Conservation (phyloP, 1,284 basidiomycete species). For the Sanghuangporus sanghuang region DNA sequence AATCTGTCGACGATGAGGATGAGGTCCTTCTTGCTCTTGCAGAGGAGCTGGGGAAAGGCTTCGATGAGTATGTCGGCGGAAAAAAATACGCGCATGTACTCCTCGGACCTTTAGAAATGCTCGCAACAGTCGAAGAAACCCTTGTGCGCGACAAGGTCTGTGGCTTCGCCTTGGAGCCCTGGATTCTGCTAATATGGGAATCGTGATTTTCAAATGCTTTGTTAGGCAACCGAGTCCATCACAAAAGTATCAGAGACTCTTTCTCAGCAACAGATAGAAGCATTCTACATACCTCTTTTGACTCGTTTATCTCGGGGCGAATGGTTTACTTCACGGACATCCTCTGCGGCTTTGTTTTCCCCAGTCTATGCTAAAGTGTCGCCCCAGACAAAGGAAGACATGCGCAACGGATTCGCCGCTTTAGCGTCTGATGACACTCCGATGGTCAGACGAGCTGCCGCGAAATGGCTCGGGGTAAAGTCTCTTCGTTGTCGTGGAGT, state of each 20-base stretch:
- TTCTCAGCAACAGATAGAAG: constrained; percentile 80
- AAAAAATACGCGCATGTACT: constrained; percentile 84
- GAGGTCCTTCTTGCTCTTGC: constrained; percentile 96
- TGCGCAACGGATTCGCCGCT: constrained; percentile 81
- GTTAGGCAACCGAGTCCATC: constrained; percentile 92
- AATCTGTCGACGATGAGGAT: constrained; percentile 98
- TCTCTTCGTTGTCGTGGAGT: constrained; percentile 28
- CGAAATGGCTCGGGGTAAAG: constrained; percentile 87
- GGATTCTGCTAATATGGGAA: neutral
- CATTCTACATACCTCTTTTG: constrained; percentile 89
- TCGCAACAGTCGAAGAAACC: constrained; percentile 97
- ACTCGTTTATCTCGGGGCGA: constrained; percentile 90
- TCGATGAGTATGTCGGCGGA: constrained; percentile 95
- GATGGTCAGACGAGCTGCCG: constrained; percentile 96
- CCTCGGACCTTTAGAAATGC: constrained; percentile 91
- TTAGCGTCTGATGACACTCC: constrained; percentile 95
- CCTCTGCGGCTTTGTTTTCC: constrained; percentile 91
- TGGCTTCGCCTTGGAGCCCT: constrained; percentile 4
- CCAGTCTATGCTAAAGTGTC: constrained; percentile 86
- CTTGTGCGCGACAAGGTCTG: constrained; percentile 95
- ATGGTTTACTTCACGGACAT: constrained; percentile 99
- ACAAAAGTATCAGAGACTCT: constrained; percentile 85
- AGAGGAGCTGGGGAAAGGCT: constrained; percentile 90
- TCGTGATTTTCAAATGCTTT: constrained; percentile 10
- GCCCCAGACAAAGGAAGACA: constrained; percentile 76